These are phyloP conservation scores for Penicillium nordicum DNA, from an alignment of 2,329 filamentous ascomycete species.

Conservation along the genomic window DNA sequence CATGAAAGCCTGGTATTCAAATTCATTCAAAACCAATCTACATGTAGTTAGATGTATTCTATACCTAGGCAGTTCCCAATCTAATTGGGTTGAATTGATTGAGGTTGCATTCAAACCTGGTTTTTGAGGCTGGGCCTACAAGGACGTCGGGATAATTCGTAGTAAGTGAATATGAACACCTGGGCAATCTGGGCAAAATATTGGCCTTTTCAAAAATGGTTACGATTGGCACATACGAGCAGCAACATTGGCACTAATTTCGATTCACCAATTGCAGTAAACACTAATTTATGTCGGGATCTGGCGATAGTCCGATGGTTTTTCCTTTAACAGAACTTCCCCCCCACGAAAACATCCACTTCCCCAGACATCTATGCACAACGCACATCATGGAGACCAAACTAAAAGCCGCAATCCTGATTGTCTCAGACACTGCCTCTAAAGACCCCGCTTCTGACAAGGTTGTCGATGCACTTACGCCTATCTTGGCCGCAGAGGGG, in stretches of 20 bases:
- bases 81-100: background rate
- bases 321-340: conserved; percentile 5
- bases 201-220: background rate
- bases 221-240: background rate
- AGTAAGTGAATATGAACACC: background rate
- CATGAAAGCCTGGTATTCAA: background rate
- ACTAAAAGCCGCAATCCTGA: conserved; percentile 72
- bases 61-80: background rate
- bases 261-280: background rate
- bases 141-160: background rate
- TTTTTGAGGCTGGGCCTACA: background rate
- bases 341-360: conserved; percentile 11
- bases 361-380: conserved; percentile 8
- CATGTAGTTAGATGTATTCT: too few relatives aligned
- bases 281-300: conserved; percentile 4
- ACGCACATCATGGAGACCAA: conserved; percentile 28
- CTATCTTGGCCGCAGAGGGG: conserved; percentile 66
- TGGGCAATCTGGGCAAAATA: background rate
- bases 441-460: conserved; percentile 75
- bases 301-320: conserved; percentile 17
- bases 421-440: conserved; percentile 87
- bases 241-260: background rate
- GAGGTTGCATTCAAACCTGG: background rate
- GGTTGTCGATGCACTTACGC: conserved; percentile 62
- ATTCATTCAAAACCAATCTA: background rate